phyloP scores from a whole-genome alignment of 1,284 basidiomycete species.

The Cutaneotrichosporon arboriforme region DNA sequence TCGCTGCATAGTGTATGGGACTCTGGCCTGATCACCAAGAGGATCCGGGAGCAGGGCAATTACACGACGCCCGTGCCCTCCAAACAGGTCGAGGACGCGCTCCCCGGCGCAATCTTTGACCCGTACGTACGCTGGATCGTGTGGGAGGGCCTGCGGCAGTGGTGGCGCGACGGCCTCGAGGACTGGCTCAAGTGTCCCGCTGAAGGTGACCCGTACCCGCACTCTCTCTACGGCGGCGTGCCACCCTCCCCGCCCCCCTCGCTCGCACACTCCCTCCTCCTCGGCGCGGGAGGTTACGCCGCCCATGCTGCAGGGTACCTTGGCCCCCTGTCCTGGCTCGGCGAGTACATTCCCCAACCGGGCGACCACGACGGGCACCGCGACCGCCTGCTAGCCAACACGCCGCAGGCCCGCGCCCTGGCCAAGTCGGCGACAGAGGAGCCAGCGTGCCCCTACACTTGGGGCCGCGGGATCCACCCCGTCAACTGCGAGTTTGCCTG shows the following conservation, averaged over 20 bases:
- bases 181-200: conserved; percentile 65
- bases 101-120: conserved; percentile 78
- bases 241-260: conserved; percentile 3
- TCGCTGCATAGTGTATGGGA: conserved; percentile 87
- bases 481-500: conserved; percentile 75
- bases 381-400: conserved; percentile 5
- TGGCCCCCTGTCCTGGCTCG: background rate
- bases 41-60: conserved; percentile 66
- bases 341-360: conserved; percentile 15
- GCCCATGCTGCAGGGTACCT: conserved; percentile 1
- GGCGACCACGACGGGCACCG: conserved; percentile 3
- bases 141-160: conserved; percentile 67
- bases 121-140: conserved; percentile 79
- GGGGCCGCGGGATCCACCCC: conserved; percentile 59
- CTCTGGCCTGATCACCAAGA: conserved; percentile 68
- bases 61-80: conserved; percentile 65
- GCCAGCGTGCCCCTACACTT: conserved; percentile 67
- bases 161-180: conserved; percentile 57
- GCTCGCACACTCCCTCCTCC: conserved; percentile 3
- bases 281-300: conserved; percentile 10
- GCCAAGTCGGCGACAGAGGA: conserved; percentile 15
- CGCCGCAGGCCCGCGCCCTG: background rate
- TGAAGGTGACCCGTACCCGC: conserved; percentile 45
- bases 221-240: conserved; percentile 26
- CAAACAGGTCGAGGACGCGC: conserved; percentile 61